Evolutionary conservation across 2,329 filamentous ascomycete genomes (phyloP), one percentile per base, ranked within the genome.

Genomic region (Colletotrichum plurivorum): DNA sequence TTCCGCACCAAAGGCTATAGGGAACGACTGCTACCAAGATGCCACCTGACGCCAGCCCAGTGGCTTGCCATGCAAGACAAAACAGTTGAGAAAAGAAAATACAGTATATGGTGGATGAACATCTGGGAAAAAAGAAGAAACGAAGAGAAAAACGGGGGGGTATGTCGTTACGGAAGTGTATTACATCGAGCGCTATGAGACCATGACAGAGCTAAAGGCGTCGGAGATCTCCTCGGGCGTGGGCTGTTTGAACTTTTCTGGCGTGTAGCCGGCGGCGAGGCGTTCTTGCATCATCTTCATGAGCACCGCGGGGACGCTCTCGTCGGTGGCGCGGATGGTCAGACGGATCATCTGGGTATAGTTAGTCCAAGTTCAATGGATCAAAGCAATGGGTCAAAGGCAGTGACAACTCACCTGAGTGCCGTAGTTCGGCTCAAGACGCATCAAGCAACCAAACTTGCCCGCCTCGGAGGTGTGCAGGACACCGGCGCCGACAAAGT

Each of bases 321-420:
- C 96, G 76, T 98, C 95, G 1, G 96, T 99, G 6, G 95, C 96
- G 71, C 96, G 89, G 74, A 99, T 92, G 0, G 96, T 99, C 70
- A 98, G 86, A 61, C 96, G 95, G 76, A 97, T 93, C 94, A 98
- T 98, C 96, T 98, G 73, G 8, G 70, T 4, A n/a, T 68, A 72
- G 41, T 76, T 71, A 80, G 73, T 12, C 63, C 67, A 25, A 36
- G 9, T 51, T 20, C 20, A 39, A 67, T 18, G 15, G 56, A 53
- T 25, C 27, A 5, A 46, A 25, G n/a, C 46, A 39, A 67, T 18
- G 15, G 56, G 51, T 25, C 27, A 5, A 46, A 25, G n/a, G 43
- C 51, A 45, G 41, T 15, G 4, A n/a, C 36, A 12, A 46, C 20
- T 52, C 82, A 98, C 96, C 90, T 94, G 93, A 72, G 92, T 95